phyloP scores from a whole-genome alignment of 2,329 filamentous ascomycete genomes.

The Drechslerella coelobrocha region DNA sequence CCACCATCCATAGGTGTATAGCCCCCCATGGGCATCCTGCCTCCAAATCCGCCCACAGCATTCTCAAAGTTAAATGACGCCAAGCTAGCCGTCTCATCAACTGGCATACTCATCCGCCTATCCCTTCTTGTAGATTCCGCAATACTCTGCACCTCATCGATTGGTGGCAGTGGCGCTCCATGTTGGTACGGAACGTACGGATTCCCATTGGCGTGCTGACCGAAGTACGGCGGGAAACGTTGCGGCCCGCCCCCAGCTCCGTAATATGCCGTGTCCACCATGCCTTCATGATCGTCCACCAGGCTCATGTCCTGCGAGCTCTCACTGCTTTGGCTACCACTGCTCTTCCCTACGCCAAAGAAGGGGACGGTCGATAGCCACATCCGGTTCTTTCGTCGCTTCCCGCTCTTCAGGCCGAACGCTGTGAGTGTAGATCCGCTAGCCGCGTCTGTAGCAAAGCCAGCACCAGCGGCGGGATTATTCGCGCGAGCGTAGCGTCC shows the following conservation, averaged over 20 bases:
- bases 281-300: constrained; percentile 25
- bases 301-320: constrained; percentile 36
- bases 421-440: neutral
- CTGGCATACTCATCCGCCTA: neutral
- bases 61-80: constrained; percentile 30
- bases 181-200: constrained; percentile 37
- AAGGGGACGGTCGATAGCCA: constrained; percentile 43
- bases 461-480: constrained; percentile 18
- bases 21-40: constrained; percentile 2
- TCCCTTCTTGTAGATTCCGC: constrained; percentile 35
- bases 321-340: constrained; percentile 21
- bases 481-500: constrained; percentile 28
- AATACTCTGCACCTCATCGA: constrained; percentile 49
- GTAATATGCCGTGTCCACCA: constrained; percentile 39
- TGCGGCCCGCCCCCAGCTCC: constrained; percentile 33
- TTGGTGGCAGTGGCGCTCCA: constrained; percentile 42
- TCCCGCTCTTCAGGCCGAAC: neutral
- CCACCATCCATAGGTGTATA: constrained; percentile 28
- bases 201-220: neutral
- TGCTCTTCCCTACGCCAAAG: constrained; percentile 32
- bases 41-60: constrained; percentile 9
- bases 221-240: constrained; percentile 4
- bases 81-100: constrained; percentile 18
- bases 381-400: constrained; percentile 31
- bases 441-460: neutral